These are phyloP conservation scores for Acer yangbiense DNA, from an alignment of 345 rosid genomes.

Conservation along the genomic window DNA sequence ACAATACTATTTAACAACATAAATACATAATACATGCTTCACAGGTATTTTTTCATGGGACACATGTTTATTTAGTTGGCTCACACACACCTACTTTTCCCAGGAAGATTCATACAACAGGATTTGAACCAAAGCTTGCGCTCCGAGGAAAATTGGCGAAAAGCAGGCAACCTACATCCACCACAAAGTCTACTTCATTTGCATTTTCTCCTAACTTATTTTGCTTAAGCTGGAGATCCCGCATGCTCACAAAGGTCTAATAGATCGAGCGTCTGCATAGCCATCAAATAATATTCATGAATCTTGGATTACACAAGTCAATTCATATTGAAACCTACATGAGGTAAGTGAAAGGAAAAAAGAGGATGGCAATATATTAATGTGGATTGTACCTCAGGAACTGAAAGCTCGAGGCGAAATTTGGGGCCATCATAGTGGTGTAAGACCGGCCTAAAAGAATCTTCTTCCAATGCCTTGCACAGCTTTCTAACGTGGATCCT, in stretches of 20 bases:
- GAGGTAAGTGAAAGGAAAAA: not conserved
- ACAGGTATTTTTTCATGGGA: constrained; percentile 19
- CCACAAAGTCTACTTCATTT: constrained; percentile 28
- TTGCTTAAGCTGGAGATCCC: constrained; percentile 61
- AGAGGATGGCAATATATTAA: not conserved
- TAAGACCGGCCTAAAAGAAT: constrained; percentile 92
- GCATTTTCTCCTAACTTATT: constrained; percentile 14
- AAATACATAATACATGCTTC: constrained; percentile 11
- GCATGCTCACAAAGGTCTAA: constrained; percentile 93
- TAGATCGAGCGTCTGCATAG: constrained; percentile 80
- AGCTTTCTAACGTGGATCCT: constrained; percentile 79
- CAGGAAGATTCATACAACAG: constrained; percentile 33
- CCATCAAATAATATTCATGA: constrained; percentile 9
- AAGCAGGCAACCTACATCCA: constrained; percentile 37
- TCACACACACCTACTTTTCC: constrained; percentile 25
- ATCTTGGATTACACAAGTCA: not conserved
- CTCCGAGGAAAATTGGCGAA: constrained; percentile 40
- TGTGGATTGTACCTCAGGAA: constrained; percentile 79
- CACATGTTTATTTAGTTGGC: constrained; percentile 39
- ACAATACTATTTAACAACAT: constrained; percentile 7
- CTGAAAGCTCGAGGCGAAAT: constrained; percentile 92
- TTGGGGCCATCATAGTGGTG: constrained; percentile 99
- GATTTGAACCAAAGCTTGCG: constrained; percentile 47
- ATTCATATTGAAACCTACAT: not conserved
- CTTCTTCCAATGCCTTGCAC: constrained; percentile 97